Conservation (phyloP, 768 basidiomycete genomes). For the Phlegmacium glaucopus region DNA sequence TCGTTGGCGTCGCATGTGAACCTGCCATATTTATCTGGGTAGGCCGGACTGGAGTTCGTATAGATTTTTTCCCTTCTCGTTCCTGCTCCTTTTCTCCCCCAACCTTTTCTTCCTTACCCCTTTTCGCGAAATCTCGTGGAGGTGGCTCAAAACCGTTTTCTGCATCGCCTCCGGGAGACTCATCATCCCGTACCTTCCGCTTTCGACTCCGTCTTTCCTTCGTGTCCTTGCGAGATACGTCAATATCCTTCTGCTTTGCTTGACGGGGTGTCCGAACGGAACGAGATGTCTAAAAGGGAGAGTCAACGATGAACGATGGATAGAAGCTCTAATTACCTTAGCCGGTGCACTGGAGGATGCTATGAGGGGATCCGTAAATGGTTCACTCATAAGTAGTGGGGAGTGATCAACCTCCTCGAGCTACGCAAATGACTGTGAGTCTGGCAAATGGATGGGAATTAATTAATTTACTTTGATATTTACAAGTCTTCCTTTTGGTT, state of each 20-base stretch:
- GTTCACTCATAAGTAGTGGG: constrained; percentile 9
- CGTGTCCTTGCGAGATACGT: constrained; percentile 20
- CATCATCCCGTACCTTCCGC: constrained; percentile 44
- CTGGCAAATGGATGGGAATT: neutral
- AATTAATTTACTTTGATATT: too few species aligned
- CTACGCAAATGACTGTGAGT: constrained; percentile 11
- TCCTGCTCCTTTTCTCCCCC: constrained; percentile 22
- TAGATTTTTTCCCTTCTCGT: constrained; percentile 23
- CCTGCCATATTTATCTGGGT: constrained; percentile 9
- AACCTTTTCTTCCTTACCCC: constrained; percentile 15
- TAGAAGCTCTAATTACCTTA: constrained; percentile 16
- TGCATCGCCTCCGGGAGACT: constrained; percentile 19
- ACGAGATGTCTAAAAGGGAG: constrained; percentile 16
- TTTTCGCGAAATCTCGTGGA: constrained; percentile 9
- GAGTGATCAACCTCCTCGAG: constrained; percentile 34
- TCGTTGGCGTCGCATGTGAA: constrained; percentile 13
- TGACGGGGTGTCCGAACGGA: constrained; percentile 25
- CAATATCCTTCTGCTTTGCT: constrained; percentile 25
- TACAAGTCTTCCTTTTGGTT: constrained; percentile 18
- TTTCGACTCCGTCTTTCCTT: constrained; percentile 38
- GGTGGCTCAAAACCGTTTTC: constrained; percentile 11
- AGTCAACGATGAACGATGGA: neutral
- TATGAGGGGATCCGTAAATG: constrained; percentile 12
- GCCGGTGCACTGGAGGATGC: constrained; percentile 15
- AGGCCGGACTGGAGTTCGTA: constrained; percentile 29